Conservation (phyloP, 2,329 filamentous ascomycete genomes). For the Amesomyces nigricolor region DNA sequence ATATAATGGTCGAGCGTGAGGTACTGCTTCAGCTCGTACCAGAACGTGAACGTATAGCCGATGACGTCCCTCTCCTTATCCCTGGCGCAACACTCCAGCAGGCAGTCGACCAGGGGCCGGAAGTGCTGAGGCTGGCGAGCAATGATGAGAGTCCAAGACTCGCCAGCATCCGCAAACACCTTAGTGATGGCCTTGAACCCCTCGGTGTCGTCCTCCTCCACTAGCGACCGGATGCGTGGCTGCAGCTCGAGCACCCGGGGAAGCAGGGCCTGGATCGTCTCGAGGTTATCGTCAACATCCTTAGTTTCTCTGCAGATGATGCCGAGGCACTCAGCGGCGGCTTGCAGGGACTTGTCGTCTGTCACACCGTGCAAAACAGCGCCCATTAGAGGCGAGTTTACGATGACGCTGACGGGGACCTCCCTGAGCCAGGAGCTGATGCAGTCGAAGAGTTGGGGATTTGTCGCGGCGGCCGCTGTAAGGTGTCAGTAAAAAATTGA, state of each 20-base stretch:
- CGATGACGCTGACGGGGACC: constrained; percentile 75
- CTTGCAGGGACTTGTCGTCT: constrained; percentile 71
- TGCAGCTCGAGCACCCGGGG: constrained; percentile 71
- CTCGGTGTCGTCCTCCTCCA: constrained; percentile 77
- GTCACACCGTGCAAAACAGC: constrained; percentile 73
- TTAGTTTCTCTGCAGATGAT: constrained; percentile 86
- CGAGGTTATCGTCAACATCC: constrained; percentile 85
- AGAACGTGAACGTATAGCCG: constrained; percentile 91
- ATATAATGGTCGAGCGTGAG: constrained; percentile 86
- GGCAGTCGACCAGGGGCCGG: constrained; percentile 75
- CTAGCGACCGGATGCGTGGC: constrained; percentile 68
- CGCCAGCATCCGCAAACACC: constrained; percentile 86
- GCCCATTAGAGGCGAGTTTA: constrained; percentile 78
- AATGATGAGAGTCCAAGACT: constrained; percentile 89
- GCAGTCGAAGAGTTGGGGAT: constrained; percentile 88
- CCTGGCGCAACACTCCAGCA: constrained; percentile 84
- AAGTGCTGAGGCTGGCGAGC: constrained; percentile 79
- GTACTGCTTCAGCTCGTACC: constrained; percentile 98
- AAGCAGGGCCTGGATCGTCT: constrained; percentile 75
- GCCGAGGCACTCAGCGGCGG: constrained; percentile 88
- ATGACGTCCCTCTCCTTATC: constrained; percentile 90
- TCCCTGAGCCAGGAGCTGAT: constrained; percentile 96
- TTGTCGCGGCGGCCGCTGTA: constrained; percentile 68
- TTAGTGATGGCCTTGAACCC: constrained; percentile 83
- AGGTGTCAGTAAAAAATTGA: constrained; percentile 22